These are phyloP conservation scores for Marsdenia floribunda DNA, from an alignment of 257 asterid genomes.

Conservation along the genomic window DNA sequence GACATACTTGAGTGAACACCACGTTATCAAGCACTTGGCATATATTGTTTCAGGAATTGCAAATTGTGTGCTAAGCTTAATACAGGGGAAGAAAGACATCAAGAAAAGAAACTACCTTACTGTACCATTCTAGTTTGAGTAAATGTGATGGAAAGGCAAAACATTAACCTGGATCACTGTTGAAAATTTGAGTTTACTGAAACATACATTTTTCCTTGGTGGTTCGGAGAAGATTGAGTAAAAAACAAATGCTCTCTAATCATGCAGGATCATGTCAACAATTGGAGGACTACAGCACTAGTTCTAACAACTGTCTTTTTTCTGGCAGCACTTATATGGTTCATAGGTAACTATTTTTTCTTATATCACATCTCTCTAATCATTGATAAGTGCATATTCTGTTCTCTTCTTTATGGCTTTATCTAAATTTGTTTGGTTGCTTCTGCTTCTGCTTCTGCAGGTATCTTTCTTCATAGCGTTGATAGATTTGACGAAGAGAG, in stretches of 20 bases:
- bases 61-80: no score
- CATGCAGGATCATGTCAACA: conserved; percentile 72
- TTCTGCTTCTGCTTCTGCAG: conserved; percentile 31
- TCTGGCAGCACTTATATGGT: conserved; percentile 75
- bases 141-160: no score
- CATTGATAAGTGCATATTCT: neutral
- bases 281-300: conserved; percentile 85
- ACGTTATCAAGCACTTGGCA: no score
- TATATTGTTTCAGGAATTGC: neutral
- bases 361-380: neutral
- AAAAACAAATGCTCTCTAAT: neutral
- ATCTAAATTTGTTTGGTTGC: neutral
- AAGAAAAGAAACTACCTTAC: neutral
- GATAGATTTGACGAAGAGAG: conserved; percentile 69
- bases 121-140: neutral
- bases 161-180: no score
- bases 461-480: conserved; percentile 61
- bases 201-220: neutral
- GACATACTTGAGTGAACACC: neutral
- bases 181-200: neutral
- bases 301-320: conserved; percentile 68
- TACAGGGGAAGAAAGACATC: no score
- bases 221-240: neutral
- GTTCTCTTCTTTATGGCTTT: neutral
- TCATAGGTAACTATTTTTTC: conserved; percentile 41